These are phyloP conservation scores for Metschnikowia santaceciliae DNA, from an alignment of 805 yeast species.

Conservation along the genomic window DNA sequence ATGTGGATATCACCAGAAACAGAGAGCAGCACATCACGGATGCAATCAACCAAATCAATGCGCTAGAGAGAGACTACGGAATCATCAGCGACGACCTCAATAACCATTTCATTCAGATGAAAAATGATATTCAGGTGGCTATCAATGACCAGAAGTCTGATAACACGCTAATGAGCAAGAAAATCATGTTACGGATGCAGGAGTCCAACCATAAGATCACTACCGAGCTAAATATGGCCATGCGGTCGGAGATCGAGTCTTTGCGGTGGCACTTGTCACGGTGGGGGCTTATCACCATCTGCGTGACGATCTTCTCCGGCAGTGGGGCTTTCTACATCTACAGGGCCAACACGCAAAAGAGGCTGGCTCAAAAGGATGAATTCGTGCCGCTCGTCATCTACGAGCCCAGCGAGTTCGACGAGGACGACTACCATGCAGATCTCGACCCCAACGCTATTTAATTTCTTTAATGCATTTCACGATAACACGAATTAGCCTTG, in stretches of 20 bases:
- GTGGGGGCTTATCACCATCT: constrained; percentile 75
- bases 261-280: constrained; percentile 92
- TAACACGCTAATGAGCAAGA: constrained; percentile 69
- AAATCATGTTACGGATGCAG: constrained; percentile 65
- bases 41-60: constrained; percentile 60
- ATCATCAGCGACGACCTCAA: constrained; percentile 73
- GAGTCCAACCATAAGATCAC: constrained; percentile 82
- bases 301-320: constrained; percentile 56
- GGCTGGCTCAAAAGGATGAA: constrained; percentile 25
- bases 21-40: constrained; percentile 69
- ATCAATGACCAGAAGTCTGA: constrained; percentile 83
- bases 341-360: constrained; percentile 22
- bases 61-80: constrained; percentile 68
- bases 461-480: background rate
- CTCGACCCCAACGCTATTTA: constrained; percentile 34
- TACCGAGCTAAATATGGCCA: constrained; percentile 74
- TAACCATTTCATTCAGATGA: constrained; percentile 51
- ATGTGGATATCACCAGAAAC: constrained; percentile 70
- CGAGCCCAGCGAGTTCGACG: constrained; percentile 50
- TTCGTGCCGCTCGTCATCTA: constrained; percentile 41
- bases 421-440: constrained; percentile 53
- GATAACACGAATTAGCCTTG: background rate
- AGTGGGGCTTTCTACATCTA: constrained; percentile 51
- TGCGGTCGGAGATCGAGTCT: constrained; percentile 82
- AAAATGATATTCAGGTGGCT: constrained; percentile 78